phyloP scores from a whole-genome alignment of 768 basidiomycete genomes.

The Exidia glandulosa region DNA sequence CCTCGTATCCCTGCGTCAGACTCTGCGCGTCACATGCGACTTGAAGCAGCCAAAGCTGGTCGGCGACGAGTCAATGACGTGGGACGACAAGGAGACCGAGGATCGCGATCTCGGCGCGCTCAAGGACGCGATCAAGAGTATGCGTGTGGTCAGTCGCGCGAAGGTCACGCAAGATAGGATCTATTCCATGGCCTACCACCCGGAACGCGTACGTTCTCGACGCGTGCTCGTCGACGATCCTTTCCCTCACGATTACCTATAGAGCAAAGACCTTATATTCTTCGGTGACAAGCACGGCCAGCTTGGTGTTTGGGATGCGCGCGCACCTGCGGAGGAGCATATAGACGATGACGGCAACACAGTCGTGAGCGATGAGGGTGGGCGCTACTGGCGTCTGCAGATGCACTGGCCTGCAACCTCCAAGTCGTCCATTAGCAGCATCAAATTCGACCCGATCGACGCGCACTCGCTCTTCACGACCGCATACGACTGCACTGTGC shows the following conservation, averaged over 20 bases:
- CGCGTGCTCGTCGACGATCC: not conserved
- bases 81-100: constrained; percentile 33
- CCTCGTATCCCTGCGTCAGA: constrained; percentile 31
- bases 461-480: constrained; percentile 72
- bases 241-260: not conserved
- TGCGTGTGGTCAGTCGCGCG: constrained; percentile 64
- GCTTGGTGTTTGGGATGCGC: constrained; percentile 80
- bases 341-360: constrained; percentile 50
- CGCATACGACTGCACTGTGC: constrained; percentile 73
- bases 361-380: constrained; percentile 40
- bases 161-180: constrained; percentile 69
- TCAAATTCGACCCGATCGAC: constrained; percentile 69
- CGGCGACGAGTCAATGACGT: constrained; percentile 17
- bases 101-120: constrained; percentile 40
- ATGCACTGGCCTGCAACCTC: constrained; percentile 75
- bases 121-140: constrained; percentile 37
- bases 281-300: constrained; percentile 83
- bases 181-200: constrained; percentile 74
- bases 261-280: constrained; percentile 71
- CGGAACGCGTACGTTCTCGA: constrained; percentile 33
- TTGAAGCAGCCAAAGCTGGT: constrained; percentile 26
- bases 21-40: constrained; percentile 31
- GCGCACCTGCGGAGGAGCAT: constrained; percentile 53
- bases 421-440: constrained; percentile 66
- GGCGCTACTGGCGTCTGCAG: constrained; percentile 72